phyloP scores from a whole-genome alignment of 1,284 basidiomycete species.

The Tremellales sp. region DNA sequence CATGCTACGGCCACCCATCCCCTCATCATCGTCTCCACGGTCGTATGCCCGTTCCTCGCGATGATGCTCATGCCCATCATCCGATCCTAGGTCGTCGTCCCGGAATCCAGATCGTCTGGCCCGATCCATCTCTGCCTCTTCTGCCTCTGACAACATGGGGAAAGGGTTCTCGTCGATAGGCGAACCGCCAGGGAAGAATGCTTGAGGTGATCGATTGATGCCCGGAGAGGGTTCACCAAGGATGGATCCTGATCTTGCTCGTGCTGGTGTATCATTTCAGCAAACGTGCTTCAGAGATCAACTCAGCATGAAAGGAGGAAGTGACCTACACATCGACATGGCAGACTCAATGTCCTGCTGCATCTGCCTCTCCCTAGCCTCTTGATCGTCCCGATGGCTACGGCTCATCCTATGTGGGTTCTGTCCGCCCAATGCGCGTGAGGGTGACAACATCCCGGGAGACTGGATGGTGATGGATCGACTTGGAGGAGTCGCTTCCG shows the following conservation, averaged over 20 bases:
- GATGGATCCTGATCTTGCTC: slow-evolving; percentile 16
- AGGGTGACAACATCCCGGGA: slow-evolving; percentile 9
- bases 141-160: slow-evolving; percentile 45
- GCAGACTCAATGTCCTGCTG: slow-evolving; percentile 22
- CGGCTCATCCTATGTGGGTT: slow-evolving; percentile 9
- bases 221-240: slow-evolving; percentile 15
- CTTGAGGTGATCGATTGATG: slow-evolving; percentile 12
- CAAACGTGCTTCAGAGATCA: not conserved
- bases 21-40: slow-evolving; percentile 16
- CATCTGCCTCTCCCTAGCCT: slow-evolving; percentile 19
- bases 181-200: slow-evolving; percentile 25
- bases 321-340: slow-evolving; percentile 19
- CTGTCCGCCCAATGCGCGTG: not conserved
- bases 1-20: slow-evolving; percentile 6
- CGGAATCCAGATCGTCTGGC: slow-evolving; percentile 30
- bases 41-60: not conserved
- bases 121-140: slow-evolving; percentile 47
- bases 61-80: not conserved
- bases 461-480: slow-evolving; percentile 11
- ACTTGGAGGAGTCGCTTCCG: slow-evolving; percentile 5
- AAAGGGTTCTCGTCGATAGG: slow-evolving; percentile 46
- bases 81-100: slow-evolving; percentile 3
- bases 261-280: slow-evolving; percentile 10
- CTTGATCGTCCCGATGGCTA: slow-evolving; percentile 11
- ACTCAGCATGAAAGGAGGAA: not conserved